A percentile compares a stretch with the other conserved stretches of the same genome.
Evolutionary conservation across 73 alveolate genomes (phyloP).

Genomic region (Tetrahymena thermophila): DNA sequence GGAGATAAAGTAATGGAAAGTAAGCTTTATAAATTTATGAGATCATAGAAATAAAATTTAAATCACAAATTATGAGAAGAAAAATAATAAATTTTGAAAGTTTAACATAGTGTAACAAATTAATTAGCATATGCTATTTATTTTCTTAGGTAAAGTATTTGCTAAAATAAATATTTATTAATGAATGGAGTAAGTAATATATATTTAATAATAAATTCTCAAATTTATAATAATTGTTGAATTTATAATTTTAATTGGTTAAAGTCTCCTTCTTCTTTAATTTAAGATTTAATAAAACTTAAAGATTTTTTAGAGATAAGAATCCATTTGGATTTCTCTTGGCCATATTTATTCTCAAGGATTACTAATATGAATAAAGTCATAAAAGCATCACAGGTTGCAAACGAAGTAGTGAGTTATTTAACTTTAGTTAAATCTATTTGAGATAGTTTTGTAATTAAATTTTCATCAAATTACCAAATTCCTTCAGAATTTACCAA

Average conservation of each 20-base stretch:
- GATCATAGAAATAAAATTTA: no score
- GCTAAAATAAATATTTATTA: no score
- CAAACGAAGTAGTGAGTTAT: neutral
- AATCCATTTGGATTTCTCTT: neutral
- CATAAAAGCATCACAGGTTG: neutral
- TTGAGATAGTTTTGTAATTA: neutral
- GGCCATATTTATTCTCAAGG: neutral
- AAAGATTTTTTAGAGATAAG: neutral
- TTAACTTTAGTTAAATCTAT: neutral
- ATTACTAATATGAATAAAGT: neutral
- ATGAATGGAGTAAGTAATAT: no score
- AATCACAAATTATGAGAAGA: no score
- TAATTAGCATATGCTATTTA: no score
- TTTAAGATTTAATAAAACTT: neutral
- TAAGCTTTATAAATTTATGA: no score
- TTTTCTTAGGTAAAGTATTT: no score
- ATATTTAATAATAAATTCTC: neutral
- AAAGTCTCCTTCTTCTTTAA: neutral
- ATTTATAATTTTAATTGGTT: neutral
- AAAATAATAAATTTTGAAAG: no score
- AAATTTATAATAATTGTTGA: no score
- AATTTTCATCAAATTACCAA: neutral
- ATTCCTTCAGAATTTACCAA: neutral
- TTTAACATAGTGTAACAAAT: no score
- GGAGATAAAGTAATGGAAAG: no score